A percentile compares a stretch with the other conserved stretches of the same genome.
These are phyloP conservation scores for Volutella citrinella DNA, from an alignment of 2,329 filamentous ascomycete species.

Conservation along the genomic window DNA sequence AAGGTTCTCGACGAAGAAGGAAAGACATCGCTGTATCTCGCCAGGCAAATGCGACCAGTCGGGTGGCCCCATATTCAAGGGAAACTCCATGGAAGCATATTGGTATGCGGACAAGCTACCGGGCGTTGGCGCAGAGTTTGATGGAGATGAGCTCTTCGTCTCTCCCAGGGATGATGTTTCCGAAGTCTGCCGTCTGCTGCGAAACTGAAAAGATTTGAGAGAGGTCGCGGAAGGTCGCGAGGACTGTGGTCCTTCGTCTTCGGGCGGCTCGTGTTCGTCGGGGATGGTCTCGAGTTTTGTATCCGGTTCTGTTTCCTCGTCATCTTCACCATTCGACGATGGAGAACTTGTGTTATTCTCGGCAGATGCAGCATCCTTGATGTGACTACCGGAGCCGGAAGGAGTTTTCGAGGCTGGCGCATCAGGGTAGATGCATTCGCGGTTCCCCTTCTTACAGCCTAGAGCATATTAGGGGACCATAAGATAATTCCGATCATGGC, in stretches of 20 bases:
- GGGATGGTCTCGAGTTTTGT: slow-evolving; percentile 49
- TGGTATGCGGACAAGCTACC: slow-evolving; percentile 27
- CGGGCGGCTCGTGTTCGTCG: slow-evolving; percentile 52
- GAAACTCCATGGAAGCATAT: slow-evolving; percentile 25
- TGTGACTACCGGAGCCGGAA: slow-evolving; percentile 20
- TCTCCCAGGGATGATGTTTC: slow-evolving; percentile 53
- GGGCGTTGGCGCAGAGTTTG: slow-evolving; percentile 43
- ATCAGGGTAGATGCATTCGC: slow-evolving; percentile 89
- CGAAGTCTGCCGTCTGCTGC: slow-evolving; percentile 40
- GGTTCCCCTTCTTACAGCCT: slow-evolving; percentile 89
- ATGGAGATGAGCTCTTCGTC: slow-evolving; percentile 51
- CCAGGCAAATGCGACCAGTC: slow-evolving; percentile 60
- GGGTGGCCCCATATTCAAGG: slow-evolving; percentile 23
- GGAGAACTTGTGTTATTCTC: slow-evolving; percentile 47
- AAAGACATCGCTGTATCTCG: slow-evolving; percentile 75
- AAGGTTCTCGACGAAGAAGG: slow-evolving; percentile 75
- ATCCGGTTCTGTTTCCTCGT: slow-evolving; percentile 41
- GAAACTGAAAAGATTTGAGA: not conserved
- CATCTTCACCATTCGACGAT: slow-evolving; percentile 54
- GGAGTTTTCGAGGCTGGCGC: slow-evolving; percentile 46
- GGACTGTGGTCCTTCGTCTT: slow-evolving; percentile 22
- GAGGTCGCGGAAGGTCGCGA: slow-evolving; percentile 15
- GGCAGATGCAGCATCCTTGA: slow-evolving; percentile 35
- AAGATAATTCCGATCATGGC: too few species aligned
- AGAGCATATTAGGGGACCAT: slow-evolving; percentile 15